These are phyloP conservation scores for Grigorovia humatica DNA, from an alignment of 805 yeast genomes.

Conservation along the genomic window DNA sequence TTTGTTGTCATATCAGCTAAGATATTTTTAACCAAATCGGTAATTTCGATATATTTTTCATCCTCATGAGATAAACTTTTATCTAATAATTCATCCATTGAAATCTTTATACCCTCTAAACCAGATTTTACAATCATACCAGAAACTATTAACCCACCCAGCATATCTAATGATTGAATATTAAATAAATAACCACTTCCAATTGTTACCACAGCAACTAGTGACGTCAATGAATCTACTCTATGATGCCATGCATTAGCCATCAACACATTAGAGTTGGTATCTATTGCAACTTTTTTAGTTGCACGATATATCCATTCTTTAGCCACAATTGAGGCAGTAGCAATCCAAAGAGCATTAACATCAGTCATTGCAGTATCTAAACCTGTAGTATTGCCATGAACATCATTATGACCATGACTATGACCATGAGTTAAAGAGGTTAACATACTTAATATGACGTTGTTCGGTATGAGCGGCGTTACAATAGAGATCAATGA, in stretches of 20 bases:
- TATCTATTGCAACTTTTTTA: conserved; percentile 57
- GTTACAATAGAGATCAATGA: conserved; percentile 60
- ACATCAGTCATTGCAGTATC: conserved; percentile 40
- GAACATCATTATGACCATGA: conserved; percentile 17
- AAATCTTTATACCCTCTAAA: conserved; percentile 51
- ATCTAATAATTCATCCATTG: conserved; percentile 70
- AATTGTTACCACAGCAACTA: conserved; percentile 80
- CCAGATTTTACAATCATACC: conserved; percentile 75
- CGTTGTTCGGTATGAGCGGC: conserved; percentile 50
- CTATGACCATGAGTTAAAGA: conserved; percentile 22
- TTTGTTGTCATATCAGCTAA: conserved; percentile 25
- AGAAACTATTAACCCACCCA: conserved; percentile 83
- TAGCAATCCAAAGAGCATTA: conserved; percentile 92
- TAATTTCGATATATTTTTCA: conserved; percentile 35
- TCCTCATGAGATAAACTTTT: conserved; percentile 44
- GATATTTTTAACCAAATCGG: conserved; percentile 29
- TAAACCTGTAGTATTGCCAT: conserved; percentile 16
- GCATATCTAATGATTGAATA: conserved; percentile 75
- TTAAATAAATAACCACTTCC: conserved; percentile 69
- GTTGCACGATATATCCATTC: conserved; percentile 85
- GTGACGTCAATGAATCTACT: conserved; percentile 81
- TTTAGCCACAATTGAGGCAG: conserved; percentile 72
- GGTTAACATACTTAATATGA: conserved; percentile 38
- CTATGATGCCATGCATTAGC: conserved; percentile 99
- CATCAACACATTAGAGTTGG: conserved; percentile 75